Base-by-base conservation (phyloP, 306 rosid species). In the Rosa rugosa region DNA sequence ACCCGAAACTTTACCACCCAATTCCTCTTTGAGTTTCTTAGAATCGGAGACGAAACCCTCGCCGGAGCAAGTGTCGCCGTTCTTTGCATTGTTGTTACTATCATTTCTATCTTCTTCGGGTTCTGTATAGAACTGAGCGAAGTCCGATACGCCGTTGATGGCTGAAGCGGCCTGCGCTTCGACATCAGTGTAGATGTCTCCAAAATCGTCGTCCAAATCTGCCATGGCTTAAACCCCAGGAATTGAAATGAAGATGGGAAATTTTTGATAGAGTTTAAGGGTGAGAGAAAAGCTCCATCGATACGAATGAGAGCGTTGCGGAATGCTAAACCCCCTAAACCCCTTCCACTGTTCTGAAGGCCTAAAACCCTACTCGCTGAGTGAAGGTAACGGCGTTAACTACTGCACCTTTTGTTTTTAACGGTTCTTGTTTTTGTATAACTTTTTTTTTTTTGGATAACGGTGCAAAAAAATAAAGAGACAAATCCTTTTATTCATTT, bases 201-300 rank as follows among this genome's bases (percentile, higher is more conserved):
- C 92, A 40, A 90, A 90, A 73, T 90, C 89, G 53, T 90, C 94
- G 22, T 85, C 86, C 4, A 83, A 78, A 22, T 53, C 82, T 66
- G 60, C 87, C 93, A 89, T 85, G 62, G 27, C 12, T 11, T 44
- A 18, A 5, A 67, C 20, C 8, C 38, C 22, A 22, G 44, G 23
- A 57, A 31, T 5, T 42, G 42, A 27, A 27, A 27, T 27, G 31
- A 9, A 56, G 68, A 59, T 49, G 9, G 56, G 64, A 22, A 38
- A n/a, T 8, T 22, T 23, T 5, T 46, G 36, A 31, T 27, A 45
- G 41, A 38, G 38, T 44, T 76, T 59, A 54, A 25, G n/a, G 57
- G 18, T 25, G 49, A 64, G 22, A 14, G 71, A 72, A 34, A 73
- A 8, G 73, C 41, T 75, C 81, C 85, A 75, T 73, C 7, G 71